These are phyloP conservation scores for Seiridium unicorne DNA, from an alignment of 2,329 filamentous ascomycete genomes.

Conservation along the genomic window DNA sequence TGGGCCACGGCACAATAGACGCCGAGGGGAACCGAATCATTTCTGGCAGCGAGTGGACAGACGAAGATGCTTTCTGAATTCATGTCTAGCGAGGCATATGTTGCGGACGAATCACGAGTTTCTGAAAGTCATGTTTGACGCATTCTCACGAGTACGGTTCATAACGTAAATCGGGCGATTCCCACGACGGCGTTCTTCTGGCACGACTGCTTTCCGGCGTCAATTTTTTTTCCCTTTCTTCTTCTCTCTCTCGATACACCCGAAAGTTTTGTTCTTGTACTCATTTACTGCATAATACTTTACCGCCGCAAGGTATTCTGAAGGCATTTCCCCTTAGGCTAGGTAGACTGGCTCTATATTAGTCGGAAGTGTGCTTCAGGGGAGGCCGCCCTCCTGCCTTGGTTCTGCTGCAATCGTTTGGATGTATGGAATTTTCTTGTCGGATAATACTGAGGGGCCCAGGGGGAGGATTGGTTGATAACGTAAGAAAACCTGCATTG, in stretches of 20 bases:
- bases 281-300: slow-evolving; percentile 10
- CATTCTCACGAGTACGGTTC: slow-evolving; percentile 20
- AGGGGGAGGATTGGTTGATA: not conserved
- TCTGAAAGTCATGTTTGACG: slow-evolving; percentile 17
- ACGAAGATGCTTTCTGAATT: slow-evolving; percentile 58
- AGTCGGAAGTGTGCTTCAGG: not conserved
- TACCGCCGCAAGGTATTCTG: slow-evolving; percentile 8
- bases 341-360: not conserved
- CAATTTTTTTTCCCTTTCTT: slow-evolving; percentile 2
- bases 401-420: not conserved
- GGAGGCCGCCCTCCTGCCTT: not conserved
- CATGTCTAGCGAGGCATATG: slow-evolving; percentile 13
- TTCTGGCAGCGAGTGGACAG: slow-evolving; percentile 67
- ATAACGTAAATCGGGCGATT: slow-evolving; percentile 13
- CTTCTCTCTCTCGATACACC: not conserved
- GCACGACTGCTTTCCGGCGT: not conserved
- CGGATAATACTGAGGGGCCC: not conserved
- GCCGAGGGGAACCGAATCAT: slow-evolving; percentile 60
- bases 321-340: not conserved
- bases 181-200: slow-evolving; percentile 4
- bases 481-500: not conserved
- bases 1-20: slow-evolving; percentile 44
- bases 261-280: slow-evolving; percentile 7
- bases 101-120: slow-evolving; percentile 21
- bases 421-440: slow-evolving; percentile 3